Conservation (phyloP, 163 green algal genomes). For the Scenedesmus sp. region DNA sequence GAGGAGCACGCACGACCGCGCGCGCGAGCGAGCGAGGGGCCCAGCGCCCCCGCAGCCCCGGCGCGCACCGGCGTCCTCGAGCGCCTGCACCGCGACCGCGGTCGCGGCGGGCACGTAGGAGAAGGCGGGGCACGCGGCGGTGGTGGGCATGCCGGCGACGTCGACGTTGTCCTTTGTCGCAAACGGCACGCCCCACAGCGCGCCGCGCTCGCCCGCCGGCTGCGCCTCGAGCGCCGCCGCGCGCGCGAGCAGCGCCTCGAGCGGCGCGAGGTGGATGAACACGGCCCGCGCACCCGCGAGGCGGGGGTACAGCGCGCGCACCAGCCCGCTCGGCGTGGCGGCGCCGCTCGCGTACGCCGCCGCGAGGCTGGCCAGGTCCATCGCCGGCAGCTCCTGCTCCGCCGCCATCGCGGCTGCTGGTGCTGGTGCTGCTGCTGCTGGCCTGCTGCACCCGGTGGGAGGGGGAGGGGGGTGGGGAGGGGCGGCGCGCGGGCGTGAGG, state of each 20-base stretch:
- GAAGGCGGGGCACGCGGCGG: constrained; percentile 76
- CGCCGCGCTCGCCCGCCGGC: constrained; percentile 41
- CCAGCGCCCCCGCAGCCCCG: too few relatives aligned
- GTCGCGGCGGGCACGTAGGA: constrained; percentile 57
- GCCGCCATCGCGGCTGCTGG: too few relatives aligned
- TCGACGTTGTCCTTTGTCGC: constrained; percentile 92
- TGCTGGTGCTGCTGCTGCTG: too few relatives aligned
- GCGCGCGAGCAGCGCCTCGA: constrained; percentile 59
- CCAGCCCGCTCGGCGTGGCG: constrained; percentile 51
- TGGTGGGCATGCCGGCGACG: constrained; percentile 76
- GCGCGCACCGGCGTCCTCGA: constrained; percentile 66
- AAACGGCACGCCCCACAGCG: constrained; percentile 77
- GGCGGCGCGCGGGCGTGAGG: too few relatives aligned
- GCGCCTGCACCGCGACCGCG: constrained; percentile 59
- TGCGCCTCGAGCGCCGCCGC: constrained; percentile 49
- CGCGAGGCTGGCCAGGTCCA: constrained; percentile 44
- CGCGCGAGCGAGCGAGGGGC: too few relatives aligned
- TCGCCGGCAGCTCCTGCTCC: not conserved
- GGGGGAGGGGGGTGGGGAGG: too few relatives aligned
- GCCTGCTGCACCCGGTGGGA: too few relatives aligned
- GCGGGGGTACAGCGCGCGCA: constrained; percentile 50
- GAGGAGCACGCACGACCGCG: too few relatives aligned
- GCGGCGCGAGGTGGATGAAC: constrained; percentile 60
- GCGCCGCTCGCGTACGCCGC: constrained; percentile 34
- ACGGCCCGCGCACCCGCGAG: constrained; percentile 39